phyloP scores from a whole-genome alignment of 169 alveolate genomes.

The Pseudocohnilembus persalinus region DNA sequence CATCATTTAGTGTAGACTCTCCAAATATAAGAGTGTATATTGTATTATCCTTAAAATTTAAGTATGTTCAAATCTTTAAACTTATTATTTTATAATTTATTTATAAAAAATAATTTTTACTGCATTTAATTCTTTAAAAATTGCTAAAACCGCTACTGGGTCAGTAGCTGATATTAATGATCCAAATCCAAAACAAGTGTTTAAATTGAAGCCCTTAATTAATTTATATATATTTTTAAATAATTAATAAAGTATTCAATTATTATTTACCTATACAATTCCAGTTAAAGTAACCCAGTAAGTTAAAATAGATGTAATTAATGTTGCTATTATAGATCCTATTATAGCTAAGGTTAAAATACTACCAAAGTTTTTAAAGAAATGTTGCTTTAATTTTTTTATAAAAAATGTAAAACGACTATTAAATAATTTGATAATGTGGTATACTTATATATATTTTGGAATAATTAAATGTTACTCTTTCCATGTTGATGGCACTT shows the following conservation, averaged over 20 bases:
- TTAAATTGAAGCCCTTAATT: conserved; percentile 26
- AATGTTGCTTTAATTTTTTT: conserved; percentile 6
- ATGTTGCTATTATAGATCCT: conserved; percentile 65
- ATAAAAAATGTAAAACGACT: neutral
- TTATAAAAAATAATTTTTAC: neutral
- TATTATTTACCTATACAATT: neutral
- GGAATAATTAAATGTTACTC: conserved; percentile 6
- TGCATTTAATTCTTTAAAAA: conserved; percentile 51
- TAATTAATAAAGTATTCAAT: too few species aligned
- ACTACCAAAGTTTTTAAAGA: conserved; percentile 67
- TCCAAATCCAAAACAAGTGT: conserved; percentile 63
- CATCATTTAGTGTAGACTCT: conserved; percentile 81
- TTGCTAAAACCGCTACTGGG: conserved; percentile 76
- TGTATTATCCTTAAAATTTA: conserved; percentile 46
- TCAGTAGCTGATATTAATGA: conserved; percentile 78
- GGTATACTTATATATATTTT: too few species aligned
- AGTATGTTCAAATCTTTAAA: neutral
- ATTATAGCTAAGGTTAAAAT: conserved; percentile 54
- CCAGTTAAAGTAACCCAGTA: neutral
- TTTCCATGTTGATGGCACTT: conserved; percentile 72
- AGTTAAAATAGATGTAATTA: neutral
- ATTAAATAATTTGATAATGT: too few species aligned
- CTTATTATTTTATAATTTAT: too few species aligned
- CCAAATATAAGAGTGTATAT: conserved; percentile 69
- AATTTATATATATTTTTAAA: neutral